Base-by-base conservation (phyloP, 305 asterid genomes). In the Fraxinus sp. region DNA sequence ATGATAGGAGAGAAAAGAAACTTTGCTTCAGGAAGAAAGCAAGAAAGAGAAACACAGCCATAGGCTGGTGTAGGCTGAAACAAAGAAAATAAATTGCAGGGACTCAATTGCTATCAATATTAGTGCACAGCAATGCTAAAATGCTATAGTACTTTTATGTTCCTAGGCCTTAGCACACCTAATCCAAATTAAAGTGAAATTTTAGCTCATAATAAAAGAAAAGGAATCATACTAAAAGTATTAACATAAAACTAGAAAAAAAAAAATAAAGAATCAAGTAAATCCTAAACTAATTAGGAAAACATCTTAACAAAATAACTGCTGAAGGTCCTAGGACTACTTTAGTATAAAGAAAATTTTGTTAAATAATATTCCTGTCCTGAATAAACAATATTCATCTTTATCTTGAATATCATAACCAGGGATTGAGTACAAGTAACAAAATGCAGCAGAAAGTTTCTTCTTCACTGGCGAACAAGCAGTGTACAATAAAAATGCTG, bases 131-230 rank as follows among this genome's bases (percentile, higher is more conserved):
- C 22, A 70, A 70, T 28, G 35, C 7, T 13, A 28, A 70, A 30
- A 32, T n/a, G 73, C 46, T 26, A 43, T 77, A 72, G 76, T 70
- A 81, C 62, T 57, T 75, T 74, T 24, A 79, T 13, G 39, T 26
- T 52, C 24, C 43, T 62, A 11, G n/a, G 33, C 36, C 33, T 66
- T 24, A 62, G 72, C 20, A 18, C 36, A 22, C 73, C 14, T 26
- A 28, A 26, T 26, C n/a, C 74, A 66, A 66, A 66, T 66, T 26
- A 71, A 32, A 71, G 22, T 13, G 41, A 33, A 5, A 71, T 32
- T 13, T 71, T 32, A 71, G 20, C 35, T 70, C 39, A 30, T 28
- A 14, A 71, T 28, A 71, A 14, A 71, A 32, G 22, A 5, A 13
- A 30, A 70, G 39, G 41, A 70, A 71, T 14, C 76, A 30, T 30